Evolutionary conservation across 2,329 filamentous ascomycete genomes (phyloP), one percentile per base, ranked within the genome.

Genomic region (Cytospora leucostoma): DNA sequence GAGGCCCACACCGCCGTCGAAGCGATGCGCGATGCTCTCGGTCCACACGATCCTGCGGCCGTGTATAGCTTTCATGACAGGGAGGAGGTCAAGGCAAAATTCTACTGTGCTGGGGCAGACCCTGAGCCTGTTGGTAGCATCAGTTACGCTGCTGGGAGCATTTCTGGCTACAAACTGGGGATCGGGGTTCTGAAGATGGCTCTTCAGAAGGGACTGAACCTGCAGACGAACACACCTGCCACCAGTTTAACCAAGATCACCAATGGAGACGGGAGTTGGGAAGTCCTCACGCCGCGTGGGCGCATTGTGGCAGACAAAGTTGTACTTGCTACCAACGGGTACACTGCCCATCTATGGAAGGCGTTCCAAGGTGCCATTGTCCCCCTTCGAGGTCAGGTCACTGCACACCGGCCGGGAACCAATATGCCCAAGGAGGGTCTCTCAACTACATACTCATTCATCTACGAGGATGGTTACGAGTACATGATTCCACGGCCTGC

Each of bases 401-500:
- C 79, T 1, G 80, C 80, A 7, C 77, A 77, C 50, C 59, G 74
- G 27, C 67, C 75, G 55, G 72, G 78, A 12, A 53, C 66, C 69
- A 67, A 57, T 4, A 73, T 79, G 66, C 77, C 79, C 2, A 63
- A 61, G 1, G 71, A 66, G 0, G 75, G 78, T 12, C 69, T 86
- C 34, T 71, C 74, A 7, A 79, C 77, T 2, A 86, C 85, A 1
- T 89, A 87, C 68, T 86, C 81, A 21, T 86, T 90, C 67, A 82
- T 88, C 33, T 86, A 86, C 69, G 76, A 78, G 2, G 74, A 76
- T 32, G 85, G 87, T 0, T 89, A 87, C 69, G 88, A 90, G 65
- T 91, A 90, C 72, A 85, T 90, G 79, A 83, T 90, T 10, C 79
- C 83, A 1, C 78, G 84, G 1, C 81, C 82, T 0, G 72, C 76